phyloP scores from a whole-genome alignment of 148 eudicot species.

The Diospyros kaki region DNA sequence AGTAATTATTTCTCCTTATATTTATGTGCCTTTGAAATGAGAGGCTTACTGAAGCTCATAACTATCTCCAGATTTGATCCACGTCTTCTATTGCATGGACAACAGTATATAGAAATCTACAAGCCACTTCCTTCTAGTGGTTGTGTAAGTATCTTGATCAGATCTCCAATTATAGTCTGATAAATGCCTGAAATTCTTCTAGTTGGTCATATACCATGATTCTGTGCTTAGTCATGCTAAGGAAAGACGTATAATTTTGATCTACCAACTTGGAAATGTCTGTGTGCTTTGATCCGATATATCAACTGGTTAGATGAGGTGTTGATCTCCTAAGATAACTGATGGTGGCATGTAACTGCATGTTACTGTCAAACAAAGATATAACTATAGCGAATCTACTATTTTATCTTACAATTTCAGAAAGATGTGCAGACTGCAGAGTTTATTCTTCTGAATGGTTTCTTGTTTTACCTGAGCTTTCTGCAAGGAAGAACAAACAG shows the following conservation, averaged over 20 bases:
- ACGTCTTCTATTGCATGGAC: conserved; percentile 83
- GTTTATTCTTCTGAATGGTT: background rate
- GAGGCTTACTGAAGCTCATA: conserved; percentile 11
- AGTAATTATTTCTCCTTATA: background rate
- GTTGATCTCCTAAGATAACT: background rate
- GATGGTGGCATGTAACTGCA: background rate
- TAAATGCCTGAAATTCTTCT: background rate
- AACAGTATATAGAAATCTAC: conserved; percentile 86
- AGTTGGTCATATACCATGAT: background rate
- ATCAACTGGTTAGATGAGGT: background rate
- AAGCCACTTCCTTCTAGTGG: conserved; percentile 73
- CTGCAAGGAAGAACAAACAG: background rate
- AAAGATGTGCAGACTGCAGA: background rate
- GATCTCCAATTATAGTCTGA: conserved; percentile 17
- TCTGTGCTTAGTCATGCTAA: conserved; percentile 3
- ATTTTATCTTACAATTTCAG: background rate
- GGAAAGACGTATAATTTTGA: background rate
- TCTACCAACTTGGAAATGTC: background rate
- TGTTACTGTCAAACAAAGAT: background rate
- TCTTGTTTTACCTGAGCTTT: background rate
- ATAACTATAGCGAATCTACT: background rate
- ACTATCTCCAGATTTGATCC: conserved; percentile 61
- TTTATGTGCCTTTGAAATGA: background rate
- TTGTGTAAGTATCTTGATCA: conserved; percentile 49
- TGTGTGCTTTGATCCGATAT: conserved; percentile 1